Base-by-base conservation (phyloP, 192 early-diverging fungal species). In the Radiomyces spectabilis region DNA sequence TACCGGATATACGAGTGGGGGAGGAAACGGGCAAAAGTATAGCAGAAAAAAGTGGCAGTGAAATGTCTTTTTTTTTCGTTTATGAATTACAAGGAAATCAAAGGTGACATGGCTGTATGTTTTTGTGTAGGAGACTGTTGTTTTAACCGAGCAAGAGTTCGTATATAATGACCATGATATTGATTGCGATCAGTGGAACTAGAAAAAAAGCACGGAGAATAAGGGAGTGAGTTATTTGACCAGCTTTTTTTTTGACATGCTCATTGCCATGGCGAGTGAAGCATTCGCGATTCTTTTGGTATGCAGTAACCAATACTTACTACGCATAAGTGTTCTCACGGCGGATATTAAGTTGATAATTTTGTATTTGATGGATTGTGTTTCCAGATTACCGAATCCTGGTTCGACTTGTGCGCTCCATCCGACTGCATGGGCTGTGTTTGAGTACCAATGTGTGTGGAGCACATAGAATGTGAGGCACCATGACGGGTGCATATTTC, bases 341-440 rank as follows among this genome's bases (percentile, higher is more conserved):
- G 93, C 91, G 0, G 89, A 89, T 51, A 95, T 94, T 33, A 95
- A 77, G 65, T 87, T 86, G 66, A 95, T 79, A 32, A 95, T 56
- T 60, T 86, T 86, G 43, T 79, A 75, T 62, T 90, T 92, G 27
- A 95, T 56, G 12, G 84, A 82, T 51, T 85, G 77, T 19, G 74
- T 70, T 61, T 79, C 71, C 38, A 83, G 82, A 25, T 34, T 31
- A 29, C 82, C 80, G 53, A 85, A 82, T 69, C 79, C 32, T 59
- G 76, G 53, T 60, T 74, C 68, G 61, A 68, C 37, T 74, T 81
- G 53, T 70, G 62, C 30, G 68, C 68, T 66, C 65, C 65, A 66
- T 6, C 65, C 68, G 41, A 62, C 71, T 55, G 53, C 43, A 25
- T 57, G 61, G 43, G 31, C 22, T 33, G 12, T 18, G 16, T 34